Evolutionary conservation across 768 basidiomycete species (phyloP), one percentile per base, ranked within the genome.

Genomic region (Mycena maculata): DNA sequence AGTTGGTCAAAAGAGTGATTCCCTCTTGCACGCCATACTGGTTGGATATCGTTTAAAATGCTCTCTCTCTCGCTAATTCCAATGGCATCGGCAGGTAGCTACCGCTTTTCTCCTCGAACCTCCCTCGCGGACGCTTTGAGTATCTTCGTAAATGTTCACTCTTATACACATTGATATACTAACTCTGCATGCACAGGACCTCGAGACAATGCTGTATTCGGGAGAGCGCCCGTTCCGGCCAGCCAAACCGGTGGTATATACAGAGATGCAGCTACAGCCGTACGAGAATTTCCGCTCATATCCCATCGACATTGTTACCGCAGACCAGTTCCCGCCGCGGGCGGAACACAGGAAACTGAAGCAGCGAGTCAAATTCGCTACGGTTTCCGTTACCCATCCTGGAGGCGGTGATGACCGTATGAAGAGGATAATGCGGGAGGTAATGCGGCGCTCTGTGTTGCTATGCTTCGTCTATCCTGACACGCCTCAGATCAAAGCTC

Each of bases 361-460:
- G n/a, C 63, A 74, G 33, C 65, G 41, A 13, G 73, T 72, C 56
- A 72, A 67, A 33, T 56, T 72, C 42, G 71, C 72, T 1, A 63
- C 63, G 13, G 60, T 16, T 60, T 50, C 52, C 3, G 7, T 53
- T 16, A n/a, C 10, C 22, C n/a, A 6, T 4, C 6, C n/a, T n/a
- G 31, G 41, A 31, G 45, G 55, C 15, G 68, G 58, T 18, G 72
- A 73, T 55, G 71, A 74, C 28, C 71, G 76, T 9, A 63, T 67
- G 31, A 74, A 67, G 54, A 64, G 74, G 22, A 73, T 76, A 22
- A 76, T 76, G 76, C 63, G 71, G 33, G 76, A 76, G 67, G 76
- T 74, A 23, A 18, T 60, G 11, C 16, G 30, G 5, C 23, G 38
- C 13, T 38, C 41, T 20, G 42, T 25, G 23, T 15, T 7, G 20